A percentile compares a stretch with the other conserved stretches of the same genome.
These are phyloP conservation scores for Carex kokanica DNA, from an alignment of 176 grass and related monocot species.

Conservation along the genomic window DNA sequence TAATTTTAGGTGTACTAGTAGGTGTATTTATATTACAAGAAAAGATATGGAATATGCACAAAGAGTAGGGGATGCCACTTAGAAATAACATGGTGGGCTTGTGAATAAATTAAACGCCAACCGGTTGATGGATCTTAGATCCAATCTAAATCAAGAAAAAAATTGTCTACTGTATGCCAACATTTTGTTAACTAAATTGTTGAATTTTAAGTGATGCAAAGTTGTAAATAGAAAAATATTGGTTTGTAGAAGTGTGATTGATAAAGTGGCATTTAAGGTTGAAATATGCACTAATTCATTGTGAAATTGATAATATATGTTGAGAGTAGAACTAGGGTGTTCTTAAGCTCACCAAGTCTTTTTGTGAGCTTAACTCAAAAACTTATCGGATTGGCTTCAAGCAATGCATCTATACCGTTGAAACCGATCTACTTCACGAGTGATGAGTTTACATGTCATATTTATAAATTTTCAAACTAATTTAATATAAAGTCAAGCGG, in stretches of 20 bases:
- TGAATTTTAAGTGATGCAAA: background rate
- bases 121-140: background rate
- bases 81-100: slow-evolving; percentile 5
- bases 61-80: background rate
- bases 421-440: too few species aligned
- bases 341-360: too few species aligned
- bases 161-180: background rate
- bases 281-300: background rate
- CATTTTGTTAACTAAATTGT: background rate
- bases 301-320: background rate
- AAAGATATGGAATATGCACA: background rate
- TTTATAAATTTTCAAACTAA: too few species aligned
- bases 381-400: too few species aligned
- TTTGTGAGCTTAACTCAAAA: too few species aligned
- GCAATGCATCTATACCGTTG: too few species aligned
- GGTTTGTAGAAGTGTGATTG: background rate
- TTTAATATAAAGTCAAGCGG: too few species aligned
- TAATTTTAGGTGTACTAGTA: slow-evolving; percentile 14
- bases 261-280: background rate
- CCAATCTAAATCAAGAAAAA: background rate
- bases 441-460: too few species aligned
- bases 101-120: slow-evolving; percentile 11
- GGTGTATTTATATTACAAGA: slow-evolving; percentile 1
- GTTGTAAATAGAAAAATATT: background rate
- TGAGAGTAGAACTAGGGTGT: too few species aligned